phyloP scores from a whole-genome alignment of 2,329 filamentous ascomycete species.

The Venturia aucupariae region DNA sequence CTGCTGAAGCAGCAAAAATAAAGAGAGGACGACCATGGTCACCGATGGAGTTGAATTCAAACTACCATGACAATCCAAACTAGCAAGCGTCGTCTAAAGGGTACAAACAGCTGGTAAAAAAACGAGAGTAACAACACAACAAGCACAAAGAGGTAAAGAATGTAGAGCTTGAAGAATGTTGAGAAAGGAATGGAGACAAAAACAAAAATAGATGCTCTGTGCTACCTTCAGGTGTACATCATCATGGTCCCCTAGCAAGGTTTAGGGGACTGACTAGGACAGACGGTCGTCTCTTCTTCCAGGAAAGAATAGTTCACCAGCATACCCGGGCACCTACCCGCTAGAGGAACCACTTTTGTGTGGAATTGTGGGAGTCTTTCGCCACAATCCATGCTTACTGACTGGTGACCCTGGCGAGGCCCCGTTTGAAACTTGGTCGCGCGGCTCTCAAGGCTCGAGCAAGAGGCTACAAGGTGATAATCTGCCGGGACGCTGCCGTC shows the following conservation, averaged over 20 bases:
- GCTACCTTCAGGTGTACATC: constrained; percentile 1
- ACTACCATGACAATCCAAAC: not conserved
- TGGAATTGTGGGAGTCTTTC: not conserved
- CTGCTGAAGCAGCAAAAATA: constrained; percentile 6
- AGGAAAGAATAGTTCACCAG: not conserved
- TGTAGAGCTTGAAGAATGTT: not conserved
- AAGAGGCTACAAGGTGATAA: not conserved
- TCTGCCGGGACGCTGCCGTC: not conserved
- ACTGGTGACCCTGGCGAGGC: not conserved
- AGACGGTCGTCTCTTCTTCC: not conserved
- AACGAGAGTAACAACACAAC: not conserved
- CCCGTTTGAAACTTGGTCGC: not conserved
- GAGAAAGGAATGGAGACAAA: not conserved
- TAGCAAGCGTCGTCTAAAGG: not conserved
- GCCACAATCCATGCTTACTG: not conserved
- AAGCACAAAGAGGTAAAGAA: not conserved
- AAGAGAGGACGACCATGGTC: not conserved
- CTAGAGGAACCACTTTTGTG: not conserved
- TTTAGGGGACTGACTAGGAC: not conserved
- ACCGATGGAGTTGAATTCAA: not conserved
- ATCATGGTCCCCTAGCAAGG: not conserved
- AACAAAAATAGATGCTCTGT: not conserved
- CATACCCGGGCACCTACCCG: constrained; percentile 3
- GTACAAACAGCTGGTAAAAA: not conserved
- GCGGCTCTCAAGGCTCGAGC: not conserved